Evolutionary conservation across 148 eudicot genomes (phyloP).

Genomic region (Fagopyrum esculentum): DNA sequence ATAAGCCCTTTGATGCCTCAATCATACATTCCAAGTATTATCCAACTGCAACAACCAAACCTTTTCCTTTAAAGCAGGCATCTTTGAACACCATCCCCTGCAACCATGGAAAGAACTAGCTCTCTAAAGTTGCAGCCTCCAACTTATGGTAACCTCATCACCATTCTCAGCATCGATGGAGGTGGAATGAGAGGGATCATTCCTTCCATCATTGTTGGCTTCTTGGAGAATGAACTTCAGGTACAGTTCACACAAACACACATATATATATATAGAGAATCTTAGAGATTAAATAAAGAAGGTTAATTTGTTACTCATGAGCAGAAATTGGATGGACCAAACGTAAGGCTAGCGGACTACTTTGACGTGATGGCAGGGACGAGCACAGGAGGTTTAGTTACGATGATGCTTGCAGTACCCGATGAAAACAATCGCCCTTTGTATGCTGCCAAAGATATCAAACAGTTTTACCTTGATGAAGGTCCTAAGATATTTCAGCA

Average conservation of each 20-base stretch:
- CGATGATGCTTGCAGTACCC: conserved; percentile 38
- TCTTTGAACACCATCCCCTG: neutral
- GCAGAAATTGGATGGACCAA: conserved; percentile 37
- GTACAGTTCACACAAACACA: conserved; percentile 5
- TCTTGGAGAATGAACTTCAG: conserved; percentile 30
- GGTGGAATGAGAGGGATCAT: conserved; percentile 36
- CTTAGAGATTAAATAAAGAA: neutral
- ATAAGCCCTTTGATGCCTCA: neutral
- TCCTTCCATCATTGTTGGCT: conserved; percentile 22
- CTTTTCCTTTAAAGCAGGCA: neutral
- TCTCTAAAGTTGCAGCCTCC: conserved; percentile 27
- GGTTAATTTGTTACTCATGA: neutral
- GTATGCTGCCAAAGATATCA: conserved; percentile 38
- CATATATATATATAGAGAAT: no score
- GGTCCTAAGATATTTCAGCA: conserved; percentile 40
- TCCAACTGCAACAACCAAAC: neutral
- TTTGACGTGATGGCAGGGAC: conserved; percentile 46
- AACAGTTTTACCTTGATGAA: conserved; percentile 33
- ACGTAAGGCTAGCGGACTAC: conserved; percentile 40
- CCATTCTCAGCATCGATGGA: conserved; percentile 35
- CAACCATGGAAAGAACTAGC: conserved; percentile 21
- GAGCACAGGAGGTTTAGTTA: conserved; percentile 39
- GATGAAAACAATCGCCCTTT: conserved; percentile 34
- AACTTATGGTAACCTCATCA: conserved; percentile 29
- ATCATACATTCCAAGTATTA: neutral